A percentile compares a stretch with the other conserved stretches of the same genome.
Conservation (phyloP, 2,329 filamentous ascomycete genomes). For the Pseudogymnoascus sp. region DNA sequence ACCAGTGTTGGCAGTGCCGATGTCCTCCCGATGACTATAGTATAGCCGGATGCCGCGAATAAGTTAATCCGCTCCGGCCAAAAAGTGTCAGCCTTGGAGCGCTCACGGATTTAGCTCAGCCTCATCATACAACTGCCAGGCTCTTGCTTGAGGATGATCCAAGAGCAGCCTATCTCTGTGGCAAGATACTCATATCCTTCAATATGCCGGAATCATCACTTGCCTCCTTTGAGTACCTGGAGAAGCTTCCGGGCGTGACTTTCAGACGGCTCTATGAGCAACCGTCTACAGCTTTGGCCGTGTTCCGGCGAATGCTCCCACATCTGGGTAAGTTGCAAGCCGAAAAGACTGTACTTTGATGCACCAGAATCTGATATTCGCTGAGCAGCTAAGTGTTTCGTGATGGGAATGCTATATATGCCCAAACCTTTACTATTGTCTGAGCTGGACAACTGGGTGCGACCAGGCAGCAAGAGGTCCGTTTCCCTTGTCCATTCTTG, state of each 20-base stretch:
- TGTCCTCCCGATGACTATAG: too few relatives aligned
- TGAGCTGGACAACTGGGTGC: conserved; percentile 82
- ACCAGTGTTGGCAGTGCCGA: not conserved
- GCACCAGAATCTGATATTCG: conserved; percentile 14
- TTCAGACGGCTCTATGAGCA: conserved; percentile 92
- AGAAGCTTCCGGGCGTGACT: conserved; percentile 81
- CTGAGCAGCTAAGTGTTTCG: conserved; percentile 75
- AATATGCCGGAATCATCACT: conserved; percentile 43
- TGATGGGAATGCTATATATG: conserved; percentile 93
- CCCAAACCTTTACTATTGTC: conserved; percentile 70
- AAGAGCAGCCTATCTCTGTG: not conserved
- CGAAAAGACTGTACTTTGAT: conserved; percentile 13
- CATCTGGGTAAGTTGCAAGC: conserved; percentile 60
- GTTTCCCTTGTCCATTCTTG: conserved; percentile 17
- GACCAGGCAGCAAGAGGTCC: conserved; percentile 55
- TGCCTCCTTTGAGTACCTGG: conserved; percentile 80
- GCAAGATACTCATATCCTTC: conserved; percentile 10
- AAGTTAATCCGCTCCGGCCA: not conserved
- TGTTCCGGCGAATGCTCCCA: conserved; percentile 95
- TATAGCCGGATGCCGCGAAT: not conserved
- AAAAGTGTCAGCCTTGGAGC: conserved; percentile 9
- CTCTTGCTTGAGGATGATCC: conserved; percentile 10
- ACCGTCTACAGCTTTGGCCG: conserved; percentile 88
- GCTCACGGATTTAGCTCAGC: not conserved
- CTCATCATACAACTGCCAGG: not conserved